Percentiles rank a stretch among this genome's conserved stretches.
Evolutionary conservation across 208 protist genomes (phyloP).

Genomic region (Naegleria fowleri): DNA sequence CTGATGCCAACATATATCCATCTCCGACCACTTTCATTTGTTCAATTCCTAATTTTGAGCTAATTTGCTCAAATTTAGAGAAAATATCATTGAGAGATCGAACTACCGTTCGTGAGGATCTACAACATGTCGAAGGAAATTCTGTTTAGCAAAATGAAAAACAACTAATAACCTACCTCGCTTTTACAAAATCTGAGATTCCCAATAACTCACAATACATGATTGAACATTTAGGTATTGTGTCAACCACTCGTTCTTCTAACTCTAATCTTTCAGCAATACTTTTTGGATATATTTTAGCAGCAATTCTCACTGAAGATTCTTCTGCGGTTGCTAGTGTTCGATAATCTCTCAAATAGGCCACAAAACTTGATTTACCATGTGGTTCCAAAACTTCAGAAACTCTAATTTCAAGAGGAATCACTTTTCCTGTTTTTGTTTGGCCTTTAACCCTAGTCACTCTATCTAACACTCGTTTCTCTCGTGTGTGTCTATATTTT

Average conservation of each 20-base stretch:
- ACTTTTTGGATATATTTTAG: not conserved
- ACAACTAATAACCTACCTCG: too few species aligned
- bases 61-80: too few species aligned
- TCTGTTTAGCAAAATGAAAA: too few species aligned
- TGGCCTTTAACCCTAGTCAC: not conserved
- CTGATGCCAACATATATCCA: too few species aligned
- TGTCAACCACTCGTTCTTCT: not conserved
- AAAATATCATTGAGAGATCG: too few species aligned
- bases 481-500: not conserved
- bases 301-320: not conserved
- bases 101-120: too few species aligned
- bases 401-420: not conserved
- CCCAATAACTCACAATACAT: not conserved
- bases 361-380: not conserved
- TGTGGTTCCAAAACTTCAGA: not conserved
- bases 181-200: not conserved
- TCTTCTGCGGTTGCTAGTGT: not conserved
- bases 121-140: too few species aligned
- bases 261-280: not conserved
- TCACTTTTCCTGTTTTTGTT: not conserved
- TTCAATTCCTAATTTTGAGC: too few species aligned
- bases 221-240: not conserved
- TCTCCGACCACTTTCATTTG: too few species aligned
- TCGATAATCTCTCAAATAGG: not conserved
- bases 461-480: not conserved